phyloP scores from a whole-genome alignment of 2,329 filamentous ascomycete genomes.

The Proliferodiscus dingleyae region DNA sequence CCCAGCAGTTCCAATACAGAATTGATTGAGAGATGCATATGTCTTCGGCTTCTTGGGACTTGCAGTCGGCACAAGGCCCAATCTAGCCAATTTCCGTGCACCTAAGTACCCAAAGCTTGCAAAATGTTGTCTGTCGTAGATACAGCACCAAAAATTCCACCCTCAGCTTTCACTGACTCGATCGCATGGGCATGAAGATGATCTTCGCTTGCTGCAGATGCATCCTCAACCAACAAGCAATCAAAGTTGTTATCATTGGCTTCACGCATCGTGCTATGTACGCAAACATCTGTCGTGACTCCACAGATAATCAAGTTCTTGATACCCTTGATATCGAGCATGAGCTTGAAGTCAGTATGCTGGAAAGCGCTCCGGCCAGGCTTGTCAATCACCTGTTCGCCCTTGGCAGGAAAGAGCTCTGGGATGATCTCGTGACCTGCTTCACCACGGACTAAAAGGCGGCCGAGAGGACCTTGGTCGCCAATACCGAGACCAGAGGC shows the following conservation, averaged over 20 bases:
- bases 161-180: conserved; percentile 30
- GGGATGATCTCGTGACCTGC: conserved; percentile 51
- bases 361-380: conserved; percentile 33
- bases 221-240: conserved; percentile 31
- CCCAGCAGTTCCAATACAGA: too few species aligned
- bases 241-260: conserved; percentile 33
- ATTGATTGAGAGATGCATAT: too few species aligned
- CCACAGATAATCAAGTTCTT: conserved; percentile 32
- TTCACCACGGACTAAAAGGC: conserved; percentile 54
- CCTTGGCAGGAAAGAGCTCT: conserved; percentile 30
- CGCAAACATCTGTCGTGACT: conserved; percentile 35
- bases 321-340: conserved; percentile 30
- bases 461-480: conserved; percentile 49
- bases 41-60: neutral
- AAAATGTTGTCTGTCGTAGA: conserved; percentile 20
- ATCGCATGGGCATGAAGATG: conserved; percentile 28
- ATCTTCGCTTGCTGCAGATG: conserved; percentile 27
- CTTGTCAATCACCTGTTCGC: conserved; percentile 33
- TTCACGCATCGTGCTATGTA: conserved; percentile 33
- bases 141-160: conserved; percentile 35
- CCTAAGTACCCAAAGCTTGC: conserved; percentile 5
- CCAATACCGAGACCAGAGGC: conserved; percentile 44
- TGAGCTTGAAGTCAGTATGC: conserved; percentile 35
- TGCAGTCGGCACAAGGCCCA: neutral
- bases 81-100: neutral